Percentiles rank a stretch among this genome's conserved stretches.
phyloP scores from a whole-genome alignment of 208 protist genomes.

The Pavlovales sp. region DNA sequence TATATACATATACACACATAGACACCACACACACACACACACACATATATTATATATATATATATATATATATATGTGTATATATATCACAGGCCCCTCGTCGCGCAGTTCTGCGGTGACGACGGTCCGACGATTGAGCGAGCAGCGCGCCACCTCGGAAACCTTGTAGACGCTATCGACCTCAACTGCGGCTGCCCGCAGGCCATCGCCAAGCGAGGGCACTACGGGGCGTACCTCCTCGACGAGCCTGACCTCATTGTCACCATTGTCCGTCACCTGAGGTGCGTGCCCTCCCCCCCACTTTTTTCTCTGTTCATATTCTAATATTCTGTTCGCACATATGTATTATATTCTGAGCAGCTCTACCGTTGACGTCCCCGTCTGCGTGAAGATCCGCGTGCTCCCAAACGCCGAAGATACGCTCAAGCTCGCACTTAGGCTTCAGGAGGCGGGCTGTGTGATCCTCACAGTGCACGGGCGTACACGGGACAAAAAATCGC shows the following conservation, averaged over 20 bases:
- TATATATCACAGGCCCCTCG: slow-evolving; percentile 14
- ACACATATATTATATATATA: too few relatives aligned
- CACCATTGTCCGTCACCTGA: background rate
- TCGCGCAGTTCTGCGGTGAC: slow-evolving; percentile 30
- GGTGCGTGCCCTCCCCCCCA: too few relatives aligned
- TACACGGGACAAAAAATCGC: background rate
- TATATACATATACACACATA: too few relatives aligned
- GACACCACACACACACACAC: too few relatives aligned
- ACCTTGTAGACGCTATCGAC: background rate
- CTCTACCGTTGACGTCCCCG: background rate
- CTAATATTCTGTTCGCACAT: too few relatives aligned
- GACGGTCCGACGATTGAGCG: background rate
- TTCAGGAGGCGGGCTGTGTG: slow-evolving; percentile 6
- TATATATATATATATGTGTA: too few relatives aligned
- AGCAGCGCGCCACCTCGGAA: background rate
- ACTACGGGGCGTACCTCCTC: slow-evolving; percentile 34
- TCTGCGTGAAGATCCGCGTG: slow-evolving; percentile 18
- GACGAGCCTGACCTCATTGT: slow-evolving; percentile 33
- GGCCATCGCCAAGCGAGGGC: slow-evolving; percentile 22
- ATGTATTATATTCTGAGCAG: too few relatives aligned
- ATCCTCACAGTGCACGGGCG: slow-evolving; percentile 23
- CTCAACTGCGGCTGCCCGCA: slow-evolving; percentile 39
- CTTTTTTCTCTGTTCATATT: too few relatives aligned
- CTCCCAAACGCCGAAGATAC: background rate
- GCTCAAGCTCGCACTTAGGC: background rate